Conservation (phyloP, 768 basidiomycete species). For the Suillus fuscotomentosus region DNA sequence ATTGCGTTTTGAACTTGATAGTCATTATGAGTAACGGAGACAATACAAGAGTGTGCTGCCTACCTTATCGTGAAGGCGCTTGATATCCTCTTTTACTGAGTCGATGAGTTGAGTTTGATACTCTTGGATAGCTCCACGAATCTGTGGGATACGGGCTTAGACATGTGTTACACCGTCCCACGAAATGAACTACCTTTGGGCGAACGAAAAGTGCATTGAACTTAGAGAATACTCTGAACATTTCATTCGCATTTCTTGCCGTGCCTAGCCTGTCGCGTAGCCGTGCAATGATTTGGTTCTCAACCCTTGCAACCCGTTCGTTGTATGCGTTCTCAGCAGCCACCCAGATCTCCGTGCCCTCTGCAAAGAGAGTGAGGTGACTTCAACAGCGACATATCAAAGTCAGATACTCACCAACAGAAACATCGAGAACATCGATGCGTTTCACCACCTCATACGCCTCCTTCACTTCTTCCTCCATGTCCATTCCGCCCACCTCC, state of each 20-base stretch:
- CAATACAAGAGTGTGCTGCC: neutral
- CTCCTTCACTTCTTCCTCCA: conserved; percentile 96
- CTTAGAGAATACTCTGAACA: conserved; percentile 99
- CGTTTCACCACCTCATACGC: conserved; percentile 97
- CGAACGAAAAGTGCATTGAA: conserved; percentile 97
- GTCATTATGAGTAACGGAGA: conserved; percentile 7
- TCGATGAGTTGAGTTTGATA: conserved; percentile 99
- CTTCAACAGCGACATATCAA: neutral
- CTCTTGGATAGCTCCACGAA: conserved; percentile 97
- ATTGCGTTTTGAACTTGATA: conserved; percentile 88
- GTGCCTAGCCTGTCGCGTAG: conserved; percentile 90
- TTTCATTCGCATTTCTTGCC: conserved; percentile 96
- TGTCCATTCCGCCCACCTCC: conserved; percentile 89
- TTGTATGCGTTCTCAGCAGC: conserved; percentile 97
- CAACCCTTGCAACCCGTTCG: conserved; percentile 93
- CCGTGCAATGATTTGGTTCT: conserved; percentile 97
- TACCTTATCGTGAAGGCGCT: conserved; percentile 90
- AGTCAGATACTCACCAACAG: conserved; percentile 60
- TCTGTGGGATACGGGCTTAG: conserved; percentile 41
- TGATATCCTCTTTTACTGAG: conserved; percentile 98
- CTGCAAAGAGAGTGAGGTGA: conserved; percentile 37
- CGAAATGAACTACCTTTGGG: conserved; percentile 66
- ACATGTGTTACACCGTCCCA: neutral
- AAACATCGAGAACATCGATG: conserved; percentile 94
- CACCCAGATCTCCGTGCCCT: conserved; percentile 98